Base-by-base conservation (phyloP, 2,329 filamentous ascomycete species). In the Fusarium gaditjirri region DNA sequence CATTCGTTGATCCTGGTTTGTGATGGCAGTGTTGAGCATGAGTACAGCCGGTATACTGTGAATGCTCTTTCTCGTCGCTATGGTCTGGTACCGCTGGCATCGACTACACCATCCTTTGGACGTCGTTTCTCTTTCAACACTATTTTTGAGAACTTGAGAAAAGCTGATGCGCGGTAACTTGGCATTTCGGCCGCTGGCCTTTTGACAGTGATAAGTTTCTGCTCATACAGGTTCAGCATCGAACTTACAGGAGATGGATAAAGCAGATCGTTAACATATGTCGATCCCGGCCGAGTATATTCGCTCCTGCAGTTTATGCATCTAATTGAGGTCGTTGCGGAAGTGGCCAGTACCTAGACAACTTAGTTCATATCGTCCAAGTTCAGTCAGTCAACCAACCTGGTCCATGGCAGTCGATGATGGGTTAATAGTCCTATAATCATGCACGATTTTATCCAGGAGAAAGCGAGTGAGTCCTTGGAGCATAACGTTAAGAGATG, bases 61-160 rank as follows among this genome's bases (percentile, higher is more conserved):
- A 7, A 98, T 92, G 0, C 92, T 93, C 78, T 97, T 97, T 67
- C 93, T 89, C 25, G 94, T 97, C 16, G 92, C 90, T 57, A 98
- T 90, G 58, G 93, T 93, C 80, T 97, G 94, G 80, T 99, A 98
- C 29, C 94, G 89, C 73, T 94, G 93, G 79, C 97, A 99, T 77
- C 92, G 90, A 72, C 92, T 92, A 79, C 96, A 99, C 95, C 95
- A 99, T 11, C 96, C 96, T 76, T 95, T 91, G 47, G 93, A 94
- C 50, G 93, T 94, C 16, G 93, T 93, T 80, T 98, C 94, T 58
- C 94, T 88, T 81, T 98, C 95, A 35, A 99, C 92, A 72, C 94
- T 97, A 57, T 91, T 90, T 80, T 98, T 97, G n/a, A 99, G 84
- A 50, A 98, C 90, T 77, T 96, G 93, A 1, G 94, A 97, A 80